These are phyloP conservation scores for Fusarium sp. DNA, from an alignment of 2,329 filamentous ascomycete species.

Conservation along the genomic window DNA sequence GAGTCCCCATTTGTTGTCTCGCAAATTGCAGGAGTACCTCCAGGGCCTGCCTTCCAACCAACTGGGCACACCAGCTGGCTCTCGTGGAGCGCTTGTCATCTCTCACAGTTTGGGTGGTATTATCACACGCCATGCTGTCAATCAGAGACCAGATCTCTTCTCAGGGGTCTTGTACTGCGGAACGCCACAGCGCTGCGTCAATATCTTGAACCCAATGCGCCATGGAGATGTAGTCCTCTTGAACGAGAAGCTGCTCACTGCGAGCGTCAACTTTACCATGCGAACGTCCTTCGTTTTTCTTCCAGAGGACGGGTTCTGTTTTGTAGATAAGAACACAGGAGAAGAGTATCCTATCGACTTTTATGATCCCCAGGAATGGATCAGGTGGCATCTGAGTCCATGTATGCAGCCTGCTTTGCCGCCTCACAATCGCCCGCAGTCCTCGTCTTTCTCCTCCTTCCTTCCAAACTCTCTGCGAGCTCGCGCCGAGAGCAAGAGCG, in stretches of 20 bases:
- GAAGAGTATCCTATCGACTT: constrained; percentile 87
- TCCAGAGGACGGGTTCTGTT: constrained; percentile 88
- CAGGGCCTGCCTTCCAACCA: constrained; percentile 80
- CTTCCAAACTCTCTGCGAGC: constrained; percentile 59
- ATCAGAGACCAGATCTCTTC: constrained; percentile 85
- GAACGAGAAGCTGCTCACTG: constrained; percentile 89
- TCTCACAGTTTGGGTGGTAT: constrained; percentile 90
- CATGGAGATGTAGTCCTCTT: constrained; percentile 94
- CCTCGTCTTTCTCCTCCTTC: constrained; percentile 61
- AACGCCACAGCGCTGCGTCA: constrained; percentile 86
- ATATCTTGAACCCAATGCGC: constrained; percentile 88
- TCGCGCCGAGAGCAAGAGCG: constrained; percentile 57
- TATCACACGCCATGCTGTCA: constrained; percentile 89
- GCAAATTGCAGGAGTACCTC: constrained; percentile 78
- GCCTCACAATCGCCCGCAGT: constrained; percentile 57
- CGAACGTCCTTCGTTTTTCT: constrained; percentile 87
- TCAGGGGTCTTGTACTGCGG: constrained; percentile 88
- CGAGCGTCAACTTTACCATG: constrained; percentile 92
- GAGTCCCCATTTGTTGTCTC: constrained; percentile 80
- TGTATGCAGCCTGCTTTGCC: constrained; percentile 77
- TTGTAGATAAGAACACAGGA: constrained; percentile 83
- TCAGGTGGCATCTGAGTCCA: constrained; percentile 80
- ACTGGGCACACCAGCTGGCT: constrained; percentile 60
- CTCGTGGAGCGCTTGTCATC: constrained; percentile 80
- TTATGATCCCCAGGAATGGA: constrained; percentile 83